Evolutionary conservation across 495 filamentous ascomycete species (phyloP).

Genomic region (Lichenothelia convexa): DNA sequence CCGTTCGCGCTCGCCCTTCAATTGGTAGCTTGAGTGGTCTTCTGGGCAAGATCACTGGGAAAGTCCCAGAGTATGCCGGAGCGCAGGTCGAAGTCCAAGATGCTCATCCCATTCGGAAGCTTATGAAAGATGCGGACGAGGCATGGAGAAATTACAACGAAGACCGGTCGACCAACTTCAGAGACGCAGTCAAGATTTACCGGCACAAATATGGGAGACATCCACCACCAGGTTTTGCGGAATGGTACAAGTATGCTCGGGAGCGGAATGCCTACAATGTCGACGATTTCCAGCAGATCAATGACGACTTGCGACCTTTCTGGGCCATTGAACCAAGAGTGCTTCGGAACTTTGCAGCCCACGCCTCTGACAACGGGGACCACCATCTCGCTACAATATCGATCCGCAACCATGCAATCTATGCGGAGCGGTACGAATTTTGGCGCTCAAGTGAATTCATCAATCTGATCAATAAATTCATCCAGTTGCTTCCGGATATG

Average conservation of each 20-base stretch:
- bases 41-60: too few species aligned
- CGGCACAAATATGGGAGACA: slow-evolving; percentile 17
- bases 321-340: slow-evolving; percentile 17
- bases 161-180: slow-evolving; percentile 13
- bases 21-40: too few species aligned
- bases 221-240: slow-evolving; percentile 21
- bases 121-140: slow-evolving; percentile 13
- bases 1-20: too few species aligned
- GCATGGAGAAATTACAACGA: slow-evolving; percentile 9
- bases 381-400: slow-evolving; percentile 13
- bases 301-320: slow-evolving; percentile 21
- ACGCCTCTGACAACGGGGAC: slow-evolving; percentile 13
- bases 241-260: slow-evolving; percentile 19
- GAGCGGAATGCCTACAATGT: slow-evolving; percentile 16
- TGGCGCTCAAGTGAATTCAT: slow-evolving; percentile 10
- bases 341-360: slow-evolving; percentile 16
- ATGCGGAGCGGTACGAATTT: slow-evolving; percentile 16
- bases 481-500: slow-evolving; percentile 20
- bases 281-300: slow-evolving; percentile 24
- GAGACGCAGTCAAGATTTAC: slow-evolving; percentile 15
- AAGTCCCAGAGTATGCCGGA: too few species aligned
- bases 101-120: too few species aligned
- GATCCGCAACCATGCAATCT: slow-evolving; percentile 3
- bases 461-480: slow-evolving; percentile 46
- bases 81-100: too few species aligned